Evolutionary conservation across 306 rosid species (phyloP).

Genomic region (Acacia crassicarpa): DNA sequence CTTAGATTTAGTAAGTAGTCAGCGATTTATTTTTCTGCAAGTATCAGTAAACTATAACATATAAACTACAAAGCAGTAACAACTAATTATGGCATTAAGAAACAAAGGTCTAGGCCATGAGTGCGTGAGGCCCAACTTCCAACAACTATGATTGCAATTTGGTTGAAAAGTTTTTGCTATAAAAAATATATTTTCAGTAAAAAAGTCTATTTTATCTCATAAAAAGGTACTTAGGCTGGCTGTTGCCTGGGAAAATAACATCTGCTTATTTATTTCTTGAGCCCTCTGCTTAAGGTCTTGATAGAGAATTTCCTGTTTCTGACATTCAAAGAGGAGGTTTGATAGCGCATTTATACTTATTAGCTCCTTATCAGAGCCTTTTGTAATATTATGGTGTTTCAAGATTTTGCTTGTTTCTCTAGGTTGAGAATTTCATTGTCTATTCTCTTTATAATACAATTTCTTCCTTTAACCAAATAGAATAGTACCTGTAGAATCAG

Average conservation of each 20-base stretch:
- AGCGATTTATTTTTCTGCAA: background rate
- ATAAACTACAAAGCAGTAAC: background rate
- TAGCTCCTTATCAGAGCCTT: background rate
- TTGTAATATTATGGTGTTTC: background rate
- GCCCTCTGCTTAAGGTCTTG: background rate
- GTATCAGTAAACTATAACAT: background rate
- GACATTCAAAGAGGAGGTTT: background rate
- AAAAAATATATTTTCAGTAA: background rate
- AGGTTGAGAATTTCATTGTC: background rate
- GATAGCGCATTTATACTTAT: background rate
- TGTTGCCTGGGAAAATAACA: background rate
- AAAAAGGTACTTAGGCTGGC: background rate
- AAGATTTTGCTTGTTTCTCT: background rate
- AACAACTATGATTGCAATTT: background rate
- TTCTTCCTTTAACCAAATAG: background rate
- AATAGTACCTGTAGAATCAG: background rate
- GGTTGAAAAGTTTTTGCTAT: background rate
- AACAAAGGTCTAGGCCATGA: background rate
- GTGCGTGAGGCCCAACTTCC: background rate
- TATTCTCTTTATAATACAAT: background rate
- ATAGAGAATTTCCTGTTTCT: background rate
- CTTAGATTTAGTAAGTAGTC: background rate
- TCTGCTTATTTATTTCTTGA: constrained; percentile 11
- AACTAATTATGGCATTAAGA: background rate
- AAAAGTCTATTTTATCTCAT: constrained; percentile 4